These are phyloP conservation scores for Verticillium klebahnii DNA, from an alignment of 2,329 filamentous ascomycete genomes.

Conservation along the genomic window DNA sequence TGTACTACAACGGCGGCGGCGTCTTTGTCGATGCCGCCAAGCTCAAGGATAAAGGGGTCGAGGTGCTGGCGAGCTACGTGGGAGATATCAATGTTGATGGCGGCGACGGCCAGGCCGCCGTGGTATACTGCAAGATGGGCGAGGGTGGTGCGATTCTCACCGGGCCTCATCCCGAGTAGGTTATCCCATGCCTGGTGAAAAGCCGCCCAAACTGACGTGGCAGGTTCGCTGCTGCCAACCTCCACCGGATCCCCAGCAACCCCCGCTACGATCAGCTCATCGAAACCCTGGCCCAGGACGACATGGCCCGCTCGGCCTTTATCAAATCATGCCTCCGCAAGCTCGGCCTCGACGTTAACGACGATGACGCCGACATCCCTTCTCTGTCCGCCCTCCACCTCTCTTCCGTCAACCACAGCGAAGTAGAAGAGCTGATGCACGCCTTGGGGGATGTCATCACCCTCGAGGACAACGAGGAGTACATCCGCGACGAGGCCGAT, in stretches of 20 bases:
- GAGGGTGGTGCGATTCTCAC: constrained; percentile 76
- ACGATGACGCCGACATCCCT: constrained; percentile 65
- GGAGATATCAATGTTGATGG: constrained; percentile 72
- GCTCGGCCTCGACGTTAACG: constrained; percentile 73
- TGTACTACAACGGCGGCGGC: constrained; percentile 93
- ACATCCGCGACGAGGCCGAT: constrained; percentile 77
- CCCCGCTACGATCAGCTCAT: constrained; percentile 68
- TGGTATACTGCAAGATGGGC: constrained; percentile 79
- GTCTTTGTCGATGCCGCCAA: constrained; percentile 79
- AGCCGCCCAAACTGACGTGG: neutral
- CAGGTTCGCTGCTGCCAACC: constrained; percentile 78
- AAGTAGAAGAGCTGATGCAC: constrained; percentile 64
- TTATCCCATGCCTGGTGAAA: neutral
- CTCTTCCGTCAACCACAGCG: constrained; percentile 60
- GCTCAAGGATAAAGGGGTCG: constrained; percentile 58
- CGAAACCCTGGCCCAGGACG: constrained; percentile 61
- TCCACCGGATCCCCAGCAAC: constrained; percentile 61
- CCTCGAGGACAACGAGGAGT: constrained; percentile 60
- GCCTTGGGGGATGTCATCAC: constrained; percentile 64
- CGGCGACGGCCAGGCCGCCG: constrained; percentile 68
- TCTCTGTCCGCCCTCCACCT: constrained; percentile 80
- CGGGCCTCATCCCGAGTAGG: constrained; percentile 85
- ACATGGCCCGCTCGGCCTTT: constrained; percentile 67
- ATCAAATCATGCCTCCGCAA: constrained; percentile 75
- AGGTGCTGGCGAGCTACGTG: constrained; percentile 77